These are phyloP conservation scores for Lyophyllum decastes DNA, from an alignment of 768 basidiomycete genomes.

Conservation along the genomic window DNA sequence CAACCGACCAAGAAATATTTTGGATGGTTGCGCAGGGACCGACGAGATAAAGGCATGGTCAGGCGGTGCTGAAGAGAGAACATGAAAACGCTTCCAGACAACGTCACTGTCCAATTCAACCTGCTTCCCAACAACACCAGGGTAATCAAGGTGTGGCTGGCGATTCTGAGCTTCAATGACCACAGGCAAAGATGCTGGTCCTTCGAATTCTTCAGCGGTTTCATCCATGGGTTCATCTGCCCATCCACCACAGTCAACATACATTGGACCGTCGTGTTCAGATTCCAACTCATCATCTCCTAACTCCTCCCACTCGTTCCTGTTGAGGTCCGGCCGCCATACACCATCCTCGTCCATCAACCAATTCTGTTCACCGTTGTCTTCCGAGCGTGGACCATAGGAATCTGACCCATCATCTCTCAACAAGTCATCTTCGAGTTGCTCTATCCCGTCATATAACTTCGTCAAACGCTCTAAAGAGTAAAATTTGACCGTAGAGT, in stretches of 20 bases:
- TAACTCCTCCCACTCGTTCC: slow-evolving; percentile 39
- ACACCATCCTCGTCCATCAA: slow-evolving; percentile 43
- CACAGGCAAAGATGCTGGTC: not conserved
- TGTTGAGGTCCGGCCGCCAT: slow-evolving; percentile 48
- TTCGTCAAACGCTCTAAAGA: slow-evolving; percentile 71
- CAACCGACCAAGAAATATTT: slow-evolving; percentile 74
- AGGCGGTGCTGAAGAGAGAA: slow-evolving; percentile 70
- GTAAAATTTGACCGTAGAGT: slow-evolving; percentile 47
- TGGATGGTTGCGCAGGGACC: slow-evolving; percentile 63
- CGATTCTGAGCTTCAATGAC: not conserved
- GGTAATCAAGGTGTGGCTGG: not conserved
- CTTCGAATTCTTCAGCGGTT: not conserved
- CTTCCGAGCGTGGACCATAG: slow-evolving; percentile 43
- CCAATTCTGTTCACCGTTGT: slow-evolving; percentile 44
- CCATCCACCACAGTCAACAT: slow-evolving; percentile 18
- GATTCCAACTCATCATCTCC: slow-evolving; percentile 28
- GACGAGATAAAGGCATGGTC: slow-evolving; percentile 84
- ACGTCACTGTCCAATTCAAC: slow-evolving; percentile 33
- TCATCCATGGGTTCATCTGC: slow-evolving; percentile 13
- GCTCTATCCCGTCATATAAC: slow-evolving; percentile 81
- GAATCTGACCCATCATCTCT: slow-evolving; percentile 47
- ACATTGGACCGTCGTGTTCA: slow-evolving; percentile 20
- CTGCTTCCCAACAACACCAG: not conserved
- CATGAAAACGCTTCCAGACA: slow-evolving; percentile 80
- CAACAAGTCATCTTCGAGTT: slow-evolving; percentile 72